Evolutionary conservation across 345 rosid genomes (phyloP).

Genomic region (Eucalyptus rudis): DNA sequence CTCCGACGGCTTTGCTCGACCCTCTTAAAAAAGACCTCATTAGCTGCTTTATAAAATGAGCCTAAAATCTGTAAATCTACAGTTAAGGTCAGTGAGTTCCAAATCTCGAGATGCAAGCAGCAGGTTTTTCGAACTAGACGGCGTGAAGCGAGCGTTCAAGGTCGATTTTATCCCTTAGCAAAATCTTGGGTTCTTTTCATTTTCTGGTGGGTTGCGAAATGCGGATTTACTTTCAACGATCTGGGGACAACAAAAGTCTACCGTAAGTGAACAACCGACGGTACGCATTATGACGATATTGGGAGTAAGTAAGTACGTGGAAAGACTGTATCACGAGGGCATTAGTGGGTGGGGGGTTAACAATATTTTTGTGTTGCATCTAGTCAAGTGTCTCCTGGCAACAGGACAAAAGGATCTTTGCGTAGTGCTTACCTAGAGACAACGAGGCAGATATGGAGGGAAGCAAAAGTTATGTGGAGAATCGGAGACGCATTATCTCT

Average conservation of each 20-base stretch:
- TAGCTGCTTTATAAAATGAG: background rate
- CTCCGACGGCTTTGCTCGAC: background rate
- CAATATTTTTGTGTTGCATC: background rate
- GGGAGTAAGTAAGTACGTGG: background rate
- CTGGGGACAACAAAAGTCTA: background rate
- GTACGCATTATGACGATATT: background rate
- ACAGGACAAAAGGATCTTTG: background rate
- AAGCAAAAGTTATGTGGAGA: background rate
- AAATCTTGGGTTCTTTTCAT: background rate
- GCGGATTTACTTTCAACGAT: background rate
- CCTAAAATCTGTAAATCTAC: background rate
- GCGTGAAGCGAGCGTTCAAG: background rate
- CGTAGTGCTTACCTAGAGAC: background rate
- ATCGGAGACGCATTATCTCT: background rate
- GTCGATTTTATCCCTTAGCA: background rate
- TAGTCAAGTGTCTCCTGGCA: background rate
- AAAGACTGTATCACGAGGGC: background rate
- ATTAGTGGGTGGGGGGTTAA: background rate
- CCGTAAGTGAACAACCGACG: background rate
- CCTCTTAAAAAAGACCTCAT: background rate
- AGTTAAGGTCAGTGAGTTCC: background rate
- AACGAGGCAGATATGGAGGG: background rate
- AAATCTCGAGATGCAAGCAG: background rate
- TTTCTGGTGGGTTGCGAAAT: background rate
- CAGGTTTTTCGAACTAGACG: background rate